Evolutionary conservation across 75 land plant species (phyloP).

Genomic region (Chamaecyparis obtusa): DNA sequence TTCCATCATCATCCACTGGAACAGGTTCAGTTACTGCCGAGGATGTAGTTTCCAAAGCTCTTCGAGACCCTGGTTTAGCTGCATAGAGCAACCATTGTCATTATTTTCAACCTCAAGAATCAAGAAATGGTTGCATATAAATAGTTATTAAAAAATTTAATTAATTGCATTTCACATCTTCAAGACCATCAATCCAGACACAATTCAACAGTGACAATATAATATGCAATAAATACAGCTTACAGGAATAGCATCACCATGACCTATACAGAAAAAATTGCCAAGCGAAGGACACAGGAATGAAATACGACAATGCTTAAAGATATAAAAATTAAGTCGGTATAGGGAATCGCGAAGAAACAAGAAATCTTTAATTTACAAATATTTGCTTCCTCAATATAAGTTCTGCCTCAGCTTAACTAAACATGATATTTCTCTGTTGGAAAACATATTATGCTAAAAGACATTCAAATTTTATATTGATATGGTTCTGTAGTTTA

Average conservation of each 20-base stretch:
- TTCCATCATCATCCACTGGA: slow-evolving; percentile 56
- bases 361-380: neutral
- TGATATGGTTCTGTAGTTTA: too few species aligned
- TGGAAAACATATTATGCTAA: too few species aligned
- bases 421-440: too few species aligned
- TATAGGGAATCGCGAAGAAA: neutral
- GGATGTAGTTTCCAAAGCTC: slow-evolving; percentile 22
- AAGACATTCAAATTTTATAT: too few species aligned
- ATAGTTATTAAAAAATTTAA: too few species aligned
- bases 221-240: neutral
- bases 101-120: neutral
- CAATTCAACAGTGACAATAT: neutral
- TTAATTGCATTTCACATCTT: too few species aligned
- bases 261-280: neutral
- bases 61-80: slow-evolving; percentile 60
- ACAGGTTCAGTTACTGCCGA: slow-evolving; percentile 60
- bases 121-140: neutral
- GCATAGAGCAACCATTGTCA: slow-evolving; percentile 18
- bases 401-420: too few species aligned
- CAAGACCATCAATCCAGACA: too few species aligned
- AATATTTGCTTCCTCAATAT: too few species aligned
- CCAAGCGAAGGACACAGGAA: neutral
- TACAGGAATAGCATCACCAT: neutral
- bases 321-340: neutral
- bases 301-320: neutral